Percentiles rank a stretch among this genome's conserved stretches.
These are phyloP conservation scores for Starmerella powellii DNA, from an alignment of 805 yeast genomes.

Conservation along the genomic window DNA sequence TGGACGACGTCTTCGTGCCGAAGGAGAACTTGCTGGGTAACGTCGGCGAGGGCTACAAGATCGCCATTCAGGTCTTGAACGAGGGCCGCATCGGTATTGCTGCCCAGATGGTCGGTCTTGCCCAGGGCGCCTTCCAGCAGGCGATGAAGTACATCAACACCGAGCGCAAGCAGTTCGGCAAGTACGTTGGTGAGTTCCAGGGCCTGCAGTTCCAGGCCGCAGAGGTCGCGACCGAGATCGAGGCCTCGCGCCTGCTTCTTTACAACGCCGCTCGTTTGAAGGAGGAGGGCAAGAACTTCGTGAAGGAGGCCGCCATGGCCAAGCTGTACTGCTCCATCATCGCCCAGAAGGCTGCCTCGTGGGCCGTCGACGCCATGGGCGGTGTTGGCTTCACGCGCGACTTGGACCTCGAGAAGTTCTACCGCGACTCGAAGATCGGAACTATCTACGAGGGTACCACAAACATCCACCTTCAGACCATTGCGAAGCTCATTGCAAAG, in stretches of 20 bases:
- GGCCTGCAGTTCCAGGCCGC: constrained; percentile 39
- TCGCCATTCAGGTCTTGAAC: constrained; percentile 35
- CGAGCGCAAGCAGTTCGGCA: constrained; percentile 36
- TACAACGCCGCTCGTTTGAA: constrained; percentile 38
- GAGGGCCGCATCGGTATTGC: constrained; percentile 38
- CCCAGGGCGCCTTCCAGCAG: constrained; percentile 34
- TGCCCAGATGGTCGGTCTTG: constrained; percentile 37
- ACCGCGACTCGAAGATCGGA: constrained; percentile 36
- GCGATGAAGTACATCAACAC: constrained; percentile 32
- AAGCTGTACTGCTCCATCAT: constrained; percentile 33
- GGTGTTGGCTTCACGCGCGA: constrained; percentile 39
- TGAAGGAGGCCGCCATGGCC: constrained; percentile 38
- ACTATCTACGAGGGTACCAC: constrained; percentile 37
- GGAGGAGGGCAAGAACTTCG: constrained; percentile 33
- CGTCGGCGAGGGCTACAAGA: constrained; percentile 36
- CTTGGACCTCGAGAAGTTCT: constrained; percentile 34
- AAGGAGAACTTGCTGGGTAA: constrained; percentile 34
- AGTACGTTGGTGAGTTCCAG: constrained; percentile 35
- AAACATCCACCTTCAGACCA: constrained; percentile 35
- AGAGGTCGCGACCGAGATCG: constrained; percentile 35
- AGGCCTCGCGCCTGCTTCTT: constrained; percentile 34
- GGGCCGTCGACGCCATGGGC: constrained; percentile 39
- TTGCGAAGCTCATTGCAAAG: constrained; percentile 33
- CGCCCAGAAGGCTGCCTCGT: constrained; percentile 32
- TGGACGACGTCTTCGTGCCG: constrained; percentile 35